Evolutionary conservation across 805 yeast genomes (phyloP), one percentile per base, ranked within the genome.

Genomic region (Wickerhamomyces alni): DNA sequence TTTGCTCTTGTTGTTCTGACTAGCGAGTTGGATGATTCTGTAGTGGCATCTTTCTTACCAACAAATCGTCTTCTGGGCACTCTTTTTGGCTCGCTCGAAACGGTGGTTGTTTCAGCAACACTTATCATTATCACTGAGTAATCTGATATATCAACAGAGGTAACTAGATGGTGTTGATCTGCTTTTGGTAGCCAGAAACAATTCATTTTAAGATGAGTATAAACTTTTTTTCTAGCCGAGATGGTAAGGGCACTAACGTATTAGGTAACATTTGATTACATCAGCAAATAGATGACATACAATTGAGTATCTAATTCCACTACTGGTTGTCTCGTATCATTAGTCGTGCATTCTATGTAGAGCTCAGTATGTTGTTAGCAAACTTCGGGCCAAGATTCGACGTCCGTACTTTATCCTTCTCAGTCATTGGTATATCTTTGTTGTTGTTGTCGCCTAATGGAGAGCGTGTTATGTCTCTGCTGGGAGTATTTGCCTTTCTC

Each of bases 31-130:
- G 44, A 50, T 0, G 50, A 6, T 8, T 31, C 48, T 3, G 39
- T 29, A 8, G 36, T 35, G 36, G 21, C 41, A 39, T 45, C 49
- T 51, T 52, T 59, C 45, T 67, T 72, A 2, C 89, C 88, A 3
- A 81, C 82, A 55, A 82, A 82, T 44, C 82, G 59, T 48, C 82
- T 65, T 48, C 71, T 70, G 4, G 78, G 75, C 15, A 51, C 52
- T 30, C 55, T 45, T 37, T 53, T 50, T 2, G 40, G 39, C 18
- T 36, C 38, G n/a, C 21, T n/a, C 5, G 21, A 30, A 13, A 30
- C 9, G 31, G 31, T 28, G 17, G 10, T 28, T 6, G n/a, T 28
- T 4, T 16, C 18, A 28, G 29, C 24, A 21, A 21, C 24, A 21
- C 24, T 21, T 21, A 21, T 21, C 24, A 21, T 21, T 21, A 21